phyloP scores from a whole-genome alignment of 306 rosid species.

The Trichosanthes cucumerina region DNA sequence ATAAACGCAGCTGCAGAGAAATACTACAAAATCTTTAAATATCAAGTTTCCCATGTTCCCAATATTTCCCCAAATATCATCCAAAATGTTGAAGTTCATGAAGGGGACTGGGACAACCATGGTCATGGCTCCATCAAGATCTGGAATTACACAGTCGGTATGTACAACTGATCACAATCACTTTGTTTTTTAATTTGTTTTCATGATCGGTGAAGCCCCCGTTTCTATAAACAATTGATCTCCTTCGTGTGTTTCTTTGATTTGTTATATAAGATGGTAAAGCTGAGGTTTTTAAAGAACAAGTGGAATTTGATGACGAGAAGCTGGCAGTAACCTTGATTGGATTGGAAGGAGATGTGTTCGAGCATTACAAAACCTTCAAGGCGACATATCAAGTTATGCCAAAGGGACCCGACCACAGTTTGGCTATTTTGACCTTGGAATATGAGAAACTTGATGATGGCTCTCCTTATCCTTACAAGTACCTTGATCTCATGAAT shows the following conservation, averaged over 20 bases:
- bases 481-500: constrained; percentile 20
- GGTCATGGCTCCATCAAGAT: neutral
- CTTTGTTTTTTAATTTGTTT: neutral
- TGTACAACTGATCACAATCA: neutral
- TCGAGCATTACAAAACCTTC: constrained; percentile 14
- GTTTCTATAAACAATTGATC: too few species aligned
- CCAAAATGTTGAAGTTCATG: neutral
- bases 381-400: constrained; percentile 3
- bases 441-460: constrained; percentile 25
- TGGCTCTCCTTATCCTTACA: constrained; percentile 16
- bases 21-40: neutral
- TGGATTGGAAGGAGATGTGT: constrained; percentile 25
- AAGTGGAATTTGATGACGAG: constrained; percentile 17
- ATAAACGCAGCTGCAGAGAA: neutral
- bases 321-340: neutral
- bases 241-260: neutral
- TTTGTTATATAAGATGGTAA: constrained; percentile 13
- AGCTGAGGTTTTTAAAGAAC: constrained; percentile 21
- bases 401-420: constrained; percentile 15
- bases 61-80: neutral
- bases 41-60: neutral
- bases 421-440: constrained; percentile 1
- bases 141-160: constrained; percentile 24
- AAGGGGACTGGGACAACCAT: neutral
- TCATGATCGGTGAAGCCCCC: too few species aligned